Percentiles rank a stretch among this genome's conserved stretches.
These are phyloP conservation scores for Auriscalpium orientale DNA, from an alignment of 768 basidiomycete genomes.

Conservation along the genomic window DNA sequence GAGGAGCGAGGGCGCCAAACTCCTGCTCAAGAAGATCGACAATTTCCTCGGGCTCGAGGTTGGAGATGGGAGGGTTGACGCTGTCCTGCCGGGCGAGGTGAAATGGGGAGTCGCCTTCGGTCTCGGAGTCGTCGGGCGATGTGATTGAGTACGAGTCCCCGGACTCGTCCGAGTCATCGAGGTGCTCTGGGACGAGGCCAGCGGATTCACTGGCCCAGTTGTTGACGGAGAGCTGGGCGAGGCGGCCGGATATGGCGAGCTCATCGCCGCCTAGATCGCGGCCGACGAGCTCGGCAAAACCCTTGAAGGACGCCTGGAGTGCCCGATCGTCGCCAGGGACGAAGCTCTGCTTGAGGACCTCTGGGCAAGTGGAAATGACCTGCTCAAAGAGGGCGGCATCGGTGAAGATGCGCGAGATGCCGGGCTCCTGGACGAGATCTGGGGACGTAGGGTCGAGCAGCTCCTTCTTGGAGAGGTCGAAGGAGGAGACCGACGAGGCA, in stretches of 20 bases:
- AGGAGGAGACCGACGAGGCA: not conserved
- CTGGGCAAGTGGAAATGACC: conserved; percentile 20
- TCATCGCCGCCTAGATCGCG: conserved; percentile 31
- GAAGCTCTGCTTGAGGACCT: not conserved
- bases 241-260: conserved; percentile 25
- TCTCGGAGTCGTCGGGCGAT: conserved; percentile 2
- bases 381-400: conserved; percentile 33
- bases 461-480: not conserved
- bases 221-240: conserved; percentile 33
- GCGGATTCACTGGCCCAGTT: conserved; percentile 22
- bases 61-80: conserved; percentile 13
- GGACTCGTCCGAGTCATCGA: conserved; percentile 19
- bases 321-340: not conserved
- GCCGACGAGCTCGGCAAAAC: conserved; percentile 37
- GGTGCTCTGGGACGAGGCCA: conserved; percentile 6
- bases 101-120: not conserved
- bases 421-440: conserved; percentile 10
- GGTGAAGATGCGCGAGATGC: conserved; percentile 29
- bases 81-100: not conserved
- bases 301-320: conserved; percentile 20
- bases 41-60: conserved; percentile 39
- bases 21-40: conserved; percentile 45
- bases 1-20: conserved; percentile 44
- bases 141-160: conserved; percentile 11
- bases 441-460: not conserved